A percentile compares a stretch with the other conserved stretches of the same genome.
Conservation (phyloP, 371 early-diverging fungal species). For the Mortierella sp. region DNA sequence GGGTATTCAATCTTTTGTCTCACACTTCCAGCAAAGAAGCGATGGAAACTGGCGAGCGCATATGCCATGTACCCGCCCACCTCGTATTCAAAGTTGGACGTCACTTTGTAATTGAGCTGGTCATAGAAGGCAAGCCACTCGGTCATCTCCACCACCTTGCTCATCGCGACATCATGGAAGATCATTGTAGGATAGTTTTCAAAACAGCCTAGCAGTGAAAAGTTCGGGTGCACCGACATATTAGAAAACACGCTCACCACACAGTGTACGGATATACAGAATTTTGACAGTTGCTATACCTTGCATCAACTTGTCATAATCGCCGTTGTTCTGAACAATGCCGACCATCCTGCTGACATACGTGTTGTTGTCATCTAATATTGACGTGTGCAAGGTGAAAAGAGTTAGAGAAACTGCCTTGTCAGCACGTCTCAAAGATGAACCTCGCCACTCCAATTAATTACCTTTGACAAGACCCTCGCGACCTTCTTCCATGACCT, state of each 20-base stretch:
- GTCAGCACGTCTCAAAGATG: neutral
- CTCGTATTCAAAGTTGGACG: conserved; percentile 63
- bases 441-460: neutral
- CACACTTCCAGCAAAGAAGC: conserved; percentile 83
- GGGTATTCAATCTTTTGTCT: conserved; percentile 86
- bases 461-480: conserved; percentile 58
- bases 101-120: conserved; percentile 66
- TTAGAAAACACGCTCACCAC: no score
- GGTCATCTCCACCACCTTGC: conserved; percentile 72
- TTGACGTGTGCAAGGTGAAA: neutral
- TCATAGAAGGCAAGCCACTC: conserved; percentile 94
- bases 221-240: no score
- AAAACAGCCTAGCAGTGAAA: conserved; percentile 78
- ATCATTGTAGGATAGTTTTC: conserved; percentile 89
- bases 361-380: conserved; percentile 47
- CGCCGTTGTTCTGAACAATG: conserved; percentile 77
- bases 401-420: neutral
- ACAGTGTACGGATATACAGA: neutral
- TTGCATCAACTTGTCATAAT: conserved; percentile 88
- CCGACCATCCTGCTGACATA: conserved; percentile 68
- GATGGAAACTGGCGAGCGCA: conserved; percentile 83
- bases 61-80: conserved; percentile 82
- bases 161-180: conserved; percentile 81
- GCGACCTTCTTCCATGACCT: conserved; percentile 50
- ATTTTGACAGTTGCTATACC: conserved; percentile 60